Percentiles rank a stretch among this genome's conserved stretches.
Conservation (phyloP, 139 green algal species). For the Pleodorina starrii region DNA sequence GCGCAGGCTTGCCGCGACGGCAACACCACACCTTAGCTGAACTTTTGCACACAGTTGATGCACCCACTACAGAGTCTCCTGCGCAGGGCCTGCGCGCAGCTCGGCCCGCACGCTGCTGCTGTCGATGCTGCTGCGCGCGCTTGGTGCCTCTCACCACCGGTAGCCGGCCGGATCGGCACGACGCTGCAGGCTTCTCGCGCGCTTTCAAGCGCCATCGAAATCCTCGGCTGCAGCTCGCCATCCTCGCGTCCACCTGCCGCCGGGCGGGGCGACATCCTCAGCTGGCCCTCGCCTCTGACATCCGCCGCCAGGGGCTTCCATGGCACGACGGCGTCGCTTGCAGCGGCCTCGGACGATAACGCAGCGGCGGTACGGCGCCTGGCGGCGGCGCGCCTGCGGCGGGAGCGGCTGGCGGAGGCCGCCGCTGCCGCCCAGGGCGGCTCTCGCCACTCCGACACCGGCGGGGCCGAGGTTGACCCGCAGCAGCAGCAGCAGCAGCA, state of each 20-base stretch:
- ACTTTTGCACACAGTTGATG: too few species aligned
- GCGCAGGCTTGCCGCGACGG: slow-evolving; percentile 17
- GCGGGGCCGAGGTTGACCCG: background rate
- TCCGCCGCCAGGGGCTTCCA: background rate
- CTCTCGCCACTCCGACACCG: background rate
- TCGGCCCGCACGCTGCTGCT: background rate
- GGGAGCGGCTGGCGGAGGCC: slow-evolving; percentile 2
- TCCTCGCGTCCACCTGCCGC: too few species aligned
- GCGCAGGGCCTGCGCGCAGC: background rate
- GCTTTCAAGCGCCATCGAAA: background rate
- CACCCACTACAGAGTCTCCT: background rate
- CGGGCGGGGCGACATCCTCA: too few species aligned
- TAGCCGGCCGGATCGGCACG: background rate
- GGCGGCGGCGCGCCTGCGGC: background rate
- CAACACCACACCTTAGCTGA: too few species aligned
- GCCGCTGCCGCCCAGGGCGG: background rate
- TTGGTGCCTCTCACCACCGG: too few species aligned
- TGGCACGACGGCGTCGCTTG: background rate
- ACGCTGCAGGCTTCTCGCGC: background rate
- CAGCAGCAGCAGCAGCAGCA: slow-evolving; percentile 5
- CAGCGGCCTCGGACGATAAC: background rate
- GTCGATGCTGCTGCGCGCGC: background rate
- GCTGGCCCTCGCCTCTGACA: background rate
- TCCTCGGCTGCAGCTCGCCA: too few species aligned
- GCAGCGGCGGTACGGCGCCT: slow-evolving; percentile 3